Percentiles rank a stretch among this genome's conserved stretches.
Evolutionary conservation across 2,329 filamentous ascomycete species (phyloP).

Genomic region (Pyrenophora tritici-repentis): DNA sequence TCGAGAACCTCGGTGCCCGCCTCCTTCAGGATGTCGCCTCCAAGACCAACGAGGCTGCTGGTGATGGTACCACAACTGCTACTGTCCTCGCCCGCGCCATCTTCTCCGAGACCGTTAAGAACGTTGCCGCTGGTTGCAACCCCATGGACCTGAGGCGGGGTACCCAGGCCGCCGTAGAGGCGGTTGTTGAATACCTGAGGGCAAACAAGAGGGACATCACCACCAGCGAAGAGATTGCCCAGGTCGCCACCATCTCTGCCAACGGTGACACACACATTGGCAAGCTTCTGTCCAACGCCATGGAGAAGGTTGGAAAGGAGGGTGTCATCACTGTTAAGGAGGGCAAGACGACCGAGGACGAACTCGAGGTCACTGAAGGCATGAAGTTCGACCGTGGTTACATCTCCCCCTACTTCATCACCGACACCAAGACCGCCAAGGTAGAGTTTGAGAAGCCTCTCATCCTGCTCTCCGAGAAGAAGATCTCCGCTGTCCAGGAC

Average conservation of each 20-base stretch:
- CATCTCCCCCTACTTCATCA: slow-evolving; percentile 99
- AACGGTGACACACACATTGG: slow-evolving; percentile 97
- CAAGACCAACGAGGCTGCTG: slow-evolving; percentile 98
- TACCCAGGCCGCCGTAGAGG: slow-evolving; percentile 94
- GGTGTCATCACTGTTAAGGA: slow-evolving; percentile 99
- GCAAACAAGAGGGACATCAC: slow-evolving; percentile 98
- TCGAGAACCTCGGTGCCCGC: slow-evolving; percentile 97
- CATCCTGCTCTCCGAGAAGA: slow-evolving; percentile 99
- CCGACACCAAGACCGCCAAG: slow-evolving; percentile 97
- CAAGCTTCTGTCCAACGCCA: slow-evolving; percentile 93
- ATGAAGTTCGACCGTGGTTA: slow-evolving; percentile 99
- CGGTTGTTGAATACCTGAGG: slow-evolving; percentile 91
- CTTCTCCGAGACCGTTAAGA: slow-evolving; percentile 99
- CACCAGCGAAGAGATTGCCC: slow-evolving; percentile 93
- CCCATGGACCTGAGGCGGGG: slow-evolving; percentile 98
- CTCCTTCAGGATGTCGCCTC: slow-evolving; percentile 97
- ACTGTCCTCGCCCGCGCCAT: slow-evolving; percentile 97
- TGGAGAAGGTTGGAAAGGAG: slow-evolving; percentile 99
- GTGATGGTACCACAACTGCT: slow-evolving; percentile 97
- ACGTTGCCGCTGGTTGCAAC: slow-evolving; percentile 98
- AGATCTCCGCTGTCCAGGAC: slow-evolving; percentile 99
- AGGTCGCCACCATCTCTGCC: slow-evolving; percentile 97
- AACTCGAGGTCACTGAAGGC: slow-evolving; percentile 98
- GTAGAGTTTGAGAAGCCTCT: slow-evolving; percentile 99
- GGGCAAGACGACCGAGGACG: slow-evolving; percentile 96